Conservation (phyloP, 306 rosid genomes). For the Spatholobus suberectus region DNA sequence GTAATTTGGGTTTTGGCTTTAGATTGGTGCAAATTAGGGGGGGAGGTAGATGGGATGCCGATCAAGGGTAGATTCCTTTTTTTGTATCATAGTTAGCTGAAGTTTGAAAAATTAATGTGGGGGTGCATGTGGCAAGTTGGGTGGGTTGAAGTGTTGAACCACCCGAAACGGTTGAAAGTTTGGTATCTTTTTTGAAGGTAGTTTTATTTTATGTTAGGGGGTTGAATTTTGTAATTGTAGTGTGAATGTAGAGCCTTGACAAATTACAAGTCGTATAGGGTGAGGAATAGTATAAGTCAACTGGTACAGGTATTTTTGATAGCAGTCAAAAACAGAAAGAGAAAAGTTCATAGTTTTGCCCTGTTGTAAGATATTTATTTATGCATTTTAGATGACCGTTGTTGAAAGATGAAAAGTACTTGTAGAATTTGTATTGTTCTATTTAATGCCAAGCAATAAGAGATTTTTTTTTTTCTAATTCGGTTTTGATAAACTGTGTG, state of each 20-base stretch:
- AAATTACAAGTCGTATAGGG: conserved; percentile 47
- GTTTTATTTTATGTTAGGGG: background rate
- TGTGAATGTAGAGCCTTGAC: conserved; percentile 47
- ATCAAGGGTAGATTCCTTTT: conserved; percentile 48
- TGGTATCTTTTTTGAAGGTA: conserved; percentile 24
- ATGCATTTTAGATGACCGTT: no score
- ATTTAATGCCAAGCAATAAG: background rate
- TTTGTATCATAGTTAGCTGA: conserved; percentile 42
- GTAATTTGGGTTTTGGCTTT: conserved; percentile 14
- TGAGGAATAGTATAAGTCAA: conserved; percentile 32
- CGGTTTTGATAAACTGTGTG: background rate
- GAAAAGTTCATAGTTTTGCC: background rate
- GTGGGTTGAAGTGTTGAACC: conserved; percentile 68
- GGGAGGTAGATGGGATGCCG: conserved; percentile 46
- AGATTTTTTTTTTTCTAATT: background rate
- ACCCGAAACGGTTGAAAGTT: conserved; percentile 61
- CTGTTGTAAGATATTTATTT: background rate
- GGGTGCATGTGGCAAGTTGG: conserved; percentile 25
- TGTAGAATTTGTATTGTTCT: background rate
- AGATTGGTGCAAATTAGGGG: conserved; percentile 38
- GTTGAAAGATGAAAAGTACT: background rate
- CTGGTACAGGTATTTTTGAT: background rate
- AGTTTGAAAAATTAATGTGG: background rate
- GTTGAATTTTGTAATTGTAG: conserved; percentile 1
- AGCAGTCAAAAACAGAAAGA: conserved; percentile 1